phyloP scores from a whole-genome alignment of 257 asterid species.

The Oldenlandia corymbosa region DNA sequence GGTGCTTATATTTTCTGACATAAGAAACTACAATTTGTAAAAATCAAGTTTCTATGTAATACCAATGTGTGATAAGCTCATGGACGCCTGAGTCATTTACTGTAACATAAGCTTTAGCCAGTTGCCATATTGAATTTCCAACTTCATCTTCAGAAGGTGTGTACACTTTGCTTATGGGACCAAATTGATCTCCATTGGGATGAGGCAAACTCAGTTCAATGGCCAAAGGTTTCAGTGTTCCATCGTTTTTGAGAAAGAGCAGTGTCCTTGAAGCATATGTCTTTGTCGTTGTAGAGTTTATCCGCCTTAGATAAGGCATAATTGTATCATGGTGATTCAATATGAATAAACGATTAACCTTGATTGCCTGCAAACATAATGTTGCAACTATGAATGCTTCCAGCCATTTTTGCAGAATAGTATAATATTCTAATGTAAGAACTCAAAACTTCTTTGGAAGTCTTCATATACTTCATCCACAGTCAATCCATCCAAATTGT shows the following conservation, averaged over 20 bases:
- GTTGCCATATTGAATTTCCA: conserved; percentile 55
- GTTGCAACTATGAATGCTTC: too few relatives aligned
- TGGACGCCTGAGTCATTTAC: conserved; percentile 73
- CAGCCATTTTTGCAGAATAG: not conserved
- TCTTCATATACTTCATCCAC: conserved; percentile 38
- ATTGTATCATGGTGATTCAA: conserved; percentile 60
- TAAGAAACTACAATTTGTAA: not conserved
- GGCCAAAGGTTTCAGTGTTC: conserved; percentile 67
- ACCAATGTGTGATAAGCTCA: conserved; percentile 74
- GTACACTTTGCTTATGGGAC: conserved; percentile 45
- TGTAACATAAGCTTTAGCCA: conserved; percentile 76
- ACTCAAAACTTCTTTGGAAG: too few relatives aligned
- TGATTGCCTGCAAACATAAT: conserved; percentile 40
- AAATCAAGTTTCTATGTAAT: conserved; percentile 8
- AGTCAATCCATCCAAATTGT: conserved; percentile 44
- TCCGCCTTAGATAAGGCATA: conserved; percentile 61
- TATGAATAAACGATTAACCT: conserved; percentile 44
- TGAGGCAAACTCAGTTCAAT: conserved; percentile 74
- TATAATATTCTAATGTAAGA: not conserved
- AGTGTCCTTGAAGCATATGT: conserved; percentile 69
- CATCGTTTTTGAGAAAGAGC: conserved; percentile 51
- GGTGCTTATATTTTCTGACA: too few relatives aligned
- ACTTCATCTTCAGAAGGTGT: conserved; percentile 60
- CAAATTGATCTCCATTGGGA: conserved; percentile 49
- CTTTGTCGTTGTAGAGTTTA: conserved; percentile 48